Base-by-base conservation (phyloP, 208 protist species). In the Wallacemonas sp. region DNA sequence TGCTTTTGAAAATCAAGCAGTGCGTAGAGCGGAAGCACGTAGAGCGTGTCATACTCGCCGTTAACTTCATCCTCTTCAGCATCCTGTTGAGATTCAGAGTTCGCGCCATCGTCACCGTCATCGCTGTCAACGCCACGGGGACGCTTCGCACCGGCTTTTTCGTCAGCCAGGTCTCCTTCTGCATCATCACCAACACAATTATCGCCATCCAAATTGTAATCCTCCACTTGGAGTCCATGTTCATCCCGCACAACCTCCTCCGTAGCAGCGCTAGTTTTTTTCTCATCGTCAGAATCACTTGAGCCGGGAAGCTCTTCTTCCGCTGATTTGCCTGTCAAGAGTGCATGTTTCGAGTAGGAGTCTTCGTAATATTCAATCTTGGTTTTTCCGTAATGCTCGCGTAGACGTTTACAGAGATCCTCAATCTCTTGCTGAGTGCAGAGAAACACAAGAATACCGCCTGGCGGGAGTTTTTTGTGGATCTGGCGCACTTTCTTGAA, bases 11-110 rank as follows among this genome's bases (percentile, higher is more conserved):
- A 87, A 56, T 97, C 81, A 17, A 99, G 82, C 51, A 98, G 74
- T 2, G 98, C 91, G 79, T 99, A 99, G n/a, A 99, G 86, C 8
- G 99, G 99, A 44, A 99, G 91, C 9, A 99, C 95, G 68, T 98
- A 79, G 9, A 99, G 77, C 28, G 95, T 95, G 55, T 91, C 68
- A 45, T 79, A 81, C 58, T 95, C 85, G 4, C 91, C 91, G 66
- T 97, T 93, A 15, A 91, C 70, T 45, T 97, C 93, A 22, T 88
- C 83, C 42, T 95, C 88, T 17, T 72, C 69, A 8, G 54, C 65
- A 22, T 88, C 83, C 42, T 95, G 87, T 17, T 72, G 66, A 8
- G 54, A 60, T 31, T 41, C 36, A 6, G 4, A 51, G 11, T 21
- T 72, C 4, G 70, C 55, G 9, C 33, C 60, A n/a, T 1, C 45